Conservation (phyloP, 2,329 filamentous ascomycete genomes). For the Trichoderma simmonsii region DNA sequence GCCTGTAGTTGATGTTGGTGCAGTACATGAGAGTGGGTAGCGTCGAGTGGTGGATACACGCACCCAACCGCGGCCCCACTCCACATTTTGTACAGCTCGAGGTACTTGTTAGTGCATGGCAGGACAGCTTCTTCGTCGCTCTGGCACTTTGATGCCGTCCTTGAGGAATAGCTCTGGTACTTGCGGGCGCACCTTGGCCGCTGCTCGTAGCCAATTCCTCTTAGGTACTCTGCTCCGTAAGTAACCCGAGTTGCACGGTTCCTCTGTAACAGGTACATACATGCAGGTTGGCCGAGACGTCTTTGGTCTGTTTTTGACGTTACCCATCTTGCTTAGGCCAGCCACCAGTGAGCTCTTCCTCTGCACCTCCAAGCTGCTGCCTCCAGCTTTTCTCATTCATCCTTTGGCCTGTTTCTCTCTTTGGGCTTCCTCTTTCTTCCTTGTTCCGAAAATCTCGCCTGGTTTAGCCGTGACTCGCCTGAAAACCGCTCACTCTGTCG, state of each 20-base stretch:
- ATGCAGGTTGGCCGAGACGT: neutral
- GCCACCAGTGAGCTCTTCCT: neutral
- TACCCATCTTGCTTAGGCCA: neutral
- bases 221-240: neutral
- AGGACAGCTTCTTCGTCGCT: neutral
- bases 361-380: neutral
- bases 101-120: neutral
- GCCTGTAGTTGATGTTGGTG: neutral
- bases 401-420: neutral
- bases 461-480: neutral
- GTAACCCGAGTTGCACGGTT: neutral
- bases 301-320: neutral
- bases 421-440: neutral
- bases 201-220: neutral
- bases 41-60: neutral
- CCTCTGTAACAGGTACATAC: neutral
- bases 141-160: neutral
- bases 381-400: neutral
- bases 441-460: neutral
- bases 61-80: constrained; percentile 5
- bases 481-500: neutral
- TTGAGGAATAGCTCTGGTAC: neutral
- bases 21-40: neutral
- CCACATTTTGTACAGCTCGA: neutral
- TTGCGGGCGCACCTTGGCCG: neutral